Conservation (phyloP, 2,329 filamentous ascomycete species). For the Trichoderma koningiopsis region DNA sequence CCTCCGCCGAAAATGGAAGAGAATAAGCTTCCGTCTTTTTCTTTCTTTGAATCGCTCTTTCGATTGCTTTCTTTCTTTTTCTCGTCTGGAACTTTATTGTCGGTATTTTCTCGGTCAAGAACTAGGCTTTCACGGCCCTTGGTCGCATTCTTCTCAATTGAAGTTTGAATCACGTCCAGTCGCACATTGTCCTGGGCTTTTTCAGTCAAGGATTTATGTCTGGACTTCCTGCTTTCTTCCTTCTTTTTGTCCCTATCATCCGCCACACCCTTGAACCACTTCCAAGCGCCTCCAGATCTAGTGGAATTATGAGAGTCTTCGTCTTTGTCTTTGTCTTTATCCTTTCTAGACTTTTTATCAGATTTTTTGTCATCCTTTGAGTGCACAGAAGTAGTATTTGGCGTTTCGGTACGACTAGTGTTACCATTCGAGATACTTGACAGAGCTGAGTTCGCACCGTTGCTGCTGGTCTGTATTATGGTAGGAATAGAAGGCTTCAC, state of each 20-base stretch:
- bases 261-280: slow-evolving; percentile 79
- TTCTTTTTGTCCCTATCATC: slow-evolving; percentile 66
- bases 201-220: slow-evolving; percentile 59
- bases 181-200: slow-evolving; percentile 76
- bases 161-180: slow-evolving; percentile 83
- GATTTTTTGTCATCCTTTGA: slow-evolving; percentile 68
- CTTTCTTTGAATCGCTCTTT: slow-evolving; percentile 80
- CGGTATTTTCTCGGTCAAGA: slow-evolving; percentile 74
- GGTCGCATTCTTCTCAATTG: slow-evolving; percentile 69
- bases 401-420: slow-evolving; percentile 68
- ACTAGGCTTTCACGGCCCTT: slow-evolving; percentile 81
- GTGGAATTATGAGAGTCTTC: slow-evolving; percentile 59
- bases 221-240: slow-evolving; percentile 67
- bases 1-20: slow-evolving; percentile 88
- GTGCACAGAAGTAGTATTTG: slow-evolving; percentile 74
- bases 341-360: slow-evolving; percentile 76
- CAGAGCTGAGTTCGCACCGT: slow-evolving; percentile 51
- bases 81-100: slow-evolving; percentile 75
- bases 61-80: slow-evolving; percentile 77
- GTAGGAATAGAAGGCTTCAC: slow-evolving; percentile 24
- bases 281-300: slow-evolving; percentile 70
- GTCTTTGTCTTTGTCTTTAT: slow-evolving; percentile 60
- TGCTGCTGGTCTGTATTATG: slow-evolving; percentile 33
- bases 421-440: slow-evolving; percentile 65
- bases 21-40: slow-evolving; percentile 91